These are phyloP conservation scores for Penstemon eatonii DNA, from an alignment of 257 asterid species.

Conservation along the genomic window DNA sequence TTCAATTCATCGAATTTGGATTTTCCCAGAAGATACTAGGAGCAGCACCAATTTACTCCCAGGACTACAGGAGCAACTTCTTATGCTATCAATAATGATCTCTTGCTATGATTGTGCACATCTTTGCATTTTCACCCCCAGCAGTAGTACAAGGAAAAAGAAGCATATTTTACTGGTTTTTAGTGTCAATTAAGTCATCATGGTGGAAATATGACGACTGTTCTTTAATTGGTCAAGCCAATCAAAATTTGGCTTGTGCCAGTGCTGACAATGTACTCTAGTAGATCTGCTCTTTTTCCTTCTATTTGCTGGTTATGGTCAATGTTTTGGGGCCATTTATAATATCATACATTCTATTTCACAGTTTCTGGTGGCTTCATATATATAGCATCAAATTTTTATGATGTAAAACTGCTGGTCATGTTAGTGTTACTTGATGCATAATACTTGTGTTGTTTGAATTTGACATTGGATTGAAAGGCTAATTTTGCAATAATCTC, in stretches of 20 bases:
- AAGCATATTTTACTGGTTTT: conserved; percentile 19
- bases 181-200: neutral
- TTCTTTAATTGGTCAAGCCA: neutral
- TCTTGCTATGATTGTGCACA: too few species aligned
- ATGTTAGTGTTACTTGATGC: conserved; percentile 14
- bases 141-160: conserved; percentile 4
- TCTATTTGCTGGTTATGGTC: neutral
- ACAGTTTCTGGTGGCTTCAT: conserved; percentile 5
- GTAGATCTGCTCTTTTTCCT: neutral
- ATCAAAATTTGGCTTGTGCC: neutral
- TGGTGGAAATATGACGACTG: neutral
- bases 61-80: too few species aligned
- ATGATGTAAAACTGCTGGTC: conserved; percentile 7
- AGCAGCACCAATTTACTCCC: too few species aligned
- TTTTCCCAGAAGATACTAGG: too few species aligned
- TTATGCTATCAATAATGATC: too few species aligned
- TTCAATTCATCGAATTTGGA: too few species aligned
- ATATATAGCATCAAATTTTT: conserved; percentile 11
- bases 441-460: conserved; percentile 7
- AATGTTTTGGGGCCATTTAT: neutral
- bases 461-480: conserved; percentile 10
- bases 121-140: too few species aligned
- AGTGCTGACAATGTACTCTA: neutral
- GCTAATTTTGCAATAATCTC: neutral
- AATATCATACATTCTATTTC: neutral